phyloP scores from a whole-genome alignment of 805 yeast species.

The Candida ficus region DNA sequence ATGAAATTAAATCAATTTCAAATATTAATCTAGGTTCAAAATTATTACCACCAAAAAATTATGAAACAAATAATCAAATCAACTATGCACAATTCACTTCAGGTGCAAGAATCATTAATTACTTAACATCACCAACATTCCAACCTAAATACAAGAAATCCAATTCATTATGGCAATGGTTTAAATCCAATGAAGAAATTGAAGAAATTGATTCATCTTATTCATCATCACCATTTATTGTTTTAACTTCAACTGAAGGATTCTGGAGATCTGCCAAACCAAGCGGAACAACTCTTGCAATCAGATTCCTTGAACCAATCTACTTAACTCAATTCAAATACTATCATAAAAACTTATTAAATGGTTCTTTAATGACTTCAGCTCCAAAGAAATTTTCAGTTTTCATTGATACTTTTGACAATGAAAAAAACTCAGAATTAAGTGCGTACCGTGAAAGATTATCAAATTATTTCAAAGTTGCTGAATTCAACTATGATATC shows the following conservation, averaged over 20 bases:
- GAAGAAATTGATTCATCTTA: conserved; percentile 1
- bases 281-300: conserved; percentile 24
- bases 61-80: conserved; percentile 21
- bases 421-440: not conserved
- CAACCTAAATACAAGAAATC: conserved; percentile 13
- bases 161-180: not conserved
- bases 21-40: not conserved
- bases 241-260: conserved; percentile 16
- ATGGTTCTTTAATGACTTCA: conserved; percentile 33
- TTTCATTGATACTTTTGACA: conserved; percentile 9
- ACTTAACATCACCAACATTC: conserved; percentile 30
- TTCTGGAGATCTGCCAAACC: conserved; percentile 22
- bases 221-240: conserved; percentile 20
- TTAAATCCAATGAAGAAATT: not conserved
- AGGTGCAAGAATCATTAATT: conserved; percentile 34
- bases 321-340: conserved; percentile 32
- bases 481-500: conserved; percentile 25
- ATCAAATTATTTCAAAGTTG: conserved; percentile 21
- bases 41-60: conserved; percentile 7
- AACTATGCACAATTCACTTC: conserved; percentile 30
- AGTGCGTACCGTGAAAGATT: conserved; percentile 8
- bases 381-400: conserved; percentile 33
- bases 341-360: conserved; percentile 31
- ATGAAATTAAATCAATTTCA: conserved; percentile 17
- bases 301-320: conserved; percentile 34